phyloP scores from a whole-genome alignment of 108 stramenopile genomes.

The Nannochloropsis oceanica region DNA sequence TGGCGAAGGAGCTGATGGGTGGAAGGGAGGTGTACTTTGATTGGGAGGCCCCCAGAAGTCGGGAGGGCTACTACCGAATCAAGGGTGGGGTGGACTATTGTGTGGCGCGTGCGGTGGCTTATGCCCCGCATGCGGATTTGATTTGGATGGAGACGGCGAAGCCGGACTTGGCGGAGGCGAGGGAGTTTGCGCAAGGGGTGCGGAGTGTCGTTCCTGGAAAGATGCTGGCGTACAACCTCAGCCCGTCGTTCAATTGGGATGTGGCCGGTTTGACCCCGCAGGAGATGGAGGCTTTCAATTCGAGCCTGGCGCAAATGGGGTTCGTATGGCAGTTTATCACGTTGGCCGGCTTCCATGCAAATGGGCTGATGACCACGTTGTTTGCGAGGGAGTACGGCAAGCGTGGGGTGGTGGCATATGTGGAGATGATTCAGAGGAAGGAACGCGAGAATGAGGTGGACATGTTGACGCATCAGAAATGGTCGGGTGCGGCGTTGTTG shows the following conservation, averaged over 20 bases:
- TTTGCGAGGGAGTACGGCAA: conserved; percentile 69
- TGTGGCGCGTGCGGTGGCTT: conserved; percentile 69
- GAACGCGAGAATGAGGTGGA: conserved; percentile 70
- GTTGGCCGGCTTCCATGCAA: conserved; percentile 82
- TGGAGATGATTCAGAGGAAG: conserved; percentile 73
- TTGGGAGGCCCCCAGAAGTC: conserved; percentile 77
- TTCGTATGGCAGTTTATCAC: conserved; percentile 92
- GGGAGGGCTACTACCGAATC: conserved; percentile 84
- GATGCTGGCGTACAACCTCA: conserved; percentile 87
- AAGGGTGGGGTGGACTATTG: conserved; percentile 76
- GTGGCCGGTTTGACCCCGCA: conserved; percentile 69
- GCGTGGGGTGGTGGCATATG: conserved; percentile 71
- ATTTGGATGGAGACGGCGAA: conserved; percentile 89
- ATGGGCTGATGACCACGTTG: conserved; percentile 69
- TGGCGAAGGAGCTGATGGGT: conserved; percentile 65
- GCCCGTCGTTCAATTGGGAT: conserved; percentile 91
- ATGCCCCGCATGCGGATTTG: conserved; percentile 68
- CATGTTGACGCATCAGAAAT: conserved; percentile 78
- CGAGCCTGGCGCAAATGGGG: conserved; percentile 69
- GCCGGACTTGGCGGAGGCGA: conserved; percentile 24
- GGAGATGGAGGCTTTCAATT: conserved; percentile 64
- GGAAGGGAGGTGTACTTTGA: conserved; percentile 57
- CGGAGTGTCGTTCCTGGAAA: conserved; percentile 53
- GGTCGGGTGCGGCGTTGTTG: conserved; percentile 85
- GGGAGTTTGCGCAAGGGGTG: conserved; percentile 28